Evolutionary conservation across 2,329 filamentous ascomycete species (phyloP).

Genomic region (Drechslerella dactyloides): DNA sequence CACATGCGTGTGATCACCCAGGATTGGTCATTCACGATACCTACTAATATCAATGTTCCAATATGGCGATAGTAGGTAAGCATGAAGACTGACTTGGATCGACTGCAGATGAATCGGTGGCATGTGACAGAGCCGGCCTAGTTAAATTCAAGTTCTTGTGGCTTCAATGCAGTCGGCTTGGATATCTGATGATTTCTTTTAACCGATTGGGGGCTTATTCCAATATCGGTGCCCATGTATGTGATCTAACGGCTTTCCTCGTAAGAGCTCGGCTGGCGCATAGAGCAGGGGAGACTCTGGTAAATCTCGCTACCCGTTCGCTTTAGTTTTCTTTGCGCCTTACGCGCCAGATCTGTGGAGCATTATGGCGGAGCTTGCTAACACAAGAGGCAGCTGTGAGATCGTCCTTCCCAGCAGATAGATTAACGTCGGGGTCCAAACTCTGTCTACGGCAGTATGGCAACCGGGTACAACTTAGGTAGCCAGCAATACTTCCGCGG

Average conservation of each 20-base stretch:
- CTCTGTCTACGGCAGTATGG: neutral
- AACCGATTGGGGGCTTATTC: neutral
- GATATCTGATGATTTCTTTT: neutral
- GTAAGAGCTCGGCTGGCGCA: conserved; percentile 26
- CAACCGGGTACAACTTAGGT: neutral
- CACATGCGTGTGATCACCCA: conserved; percentile 34
- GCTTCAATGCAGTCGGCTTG: too few relatives aligned
- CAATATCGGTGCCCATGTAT: neutral
- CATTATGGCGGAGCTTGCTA: neutral
- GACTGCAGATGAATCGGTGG: neutral
- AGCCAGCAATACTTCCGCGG: neutral
- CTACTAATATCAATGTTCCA: conserved; percentile 9
- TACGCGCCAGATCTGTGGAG: conserved; percentile 14
- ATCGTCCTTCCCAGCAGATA: conserved; percentile 17
- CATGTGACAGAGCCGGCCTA: neutral
- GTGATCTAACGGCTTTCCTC: conserved; percentile 1
- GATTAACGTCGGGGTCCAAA: conserved; percentile 11
- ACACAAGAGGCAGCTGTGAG: conserved; percentile 16
- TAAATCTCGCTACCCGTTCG: conserved; percentile 27
- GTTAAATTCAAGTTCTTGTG: too few relatives aligned
- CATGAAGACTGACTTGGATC: neutral
- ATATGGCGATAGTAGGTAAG: neutral
- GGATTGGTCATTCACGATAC: conserved; percentile 26
- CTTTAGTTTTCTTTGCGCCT: conserved; percentile 21
- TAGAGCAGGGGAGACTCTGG: conserved; percentile 16